A percentile compares a stretch with the other conserved stretches of the same genome.
These are phyloP conservation scores for Acaromyces ingoldii DNA, from an alignment of 1,284 basidiomycete genomes.

Conservation along the genomic window DNA sequence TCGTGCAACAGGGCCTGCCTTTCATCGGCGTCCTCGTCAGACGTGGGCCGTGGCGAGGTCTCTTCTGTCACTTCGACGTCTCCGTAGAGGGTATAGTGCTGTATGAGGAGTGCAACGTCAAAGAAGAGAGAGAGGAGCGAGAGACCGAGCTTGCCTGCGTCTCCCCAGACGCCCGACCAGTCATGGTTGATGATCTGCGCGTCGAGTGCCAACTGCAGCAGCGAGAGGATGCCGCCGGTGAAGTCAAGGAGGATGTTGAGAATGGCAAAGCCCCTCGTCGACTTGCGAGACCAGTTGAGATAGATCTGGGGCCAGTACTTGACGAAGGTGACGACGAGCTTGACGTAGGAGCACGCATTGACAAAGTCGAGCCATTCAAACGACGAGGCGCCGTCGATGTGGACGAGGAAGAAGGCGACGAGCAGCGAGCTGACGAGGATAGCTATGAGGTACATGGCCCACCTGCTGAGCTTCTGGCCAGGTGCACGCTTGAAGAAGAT, in stretches of 20 bases:
- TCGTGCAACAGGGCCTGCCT: no score
- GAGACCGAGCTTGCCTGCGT: conserved; percentile 51
- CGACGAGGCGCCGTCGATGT: background rate
- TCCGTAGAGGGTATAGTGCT: conserved; percentile 52
- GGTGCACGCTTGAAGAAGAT: conserved; percentile 5
- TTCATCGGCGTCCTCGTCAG: no score
- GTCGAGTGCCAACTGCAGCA: conserved; percentile 45
- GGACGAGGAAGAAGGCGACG: conserved; percentile 7
- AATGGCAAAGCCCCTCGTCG: conserved; percentile 52
- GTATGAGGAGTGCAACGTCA: conserved; percentile 50
- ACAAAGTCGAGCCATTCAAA: conserved; percentile 23
- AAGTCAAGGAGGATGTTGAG: conserved; percentile 52
- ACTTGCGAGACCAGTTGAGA: conserved; percentile 49
- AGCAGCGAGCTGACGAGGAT: conserved; percentile 3
- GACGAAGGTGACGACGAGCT: conserved; percentile 50
- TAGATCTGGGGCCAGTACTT: conserved; percentile 49
- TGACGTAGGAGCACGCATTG: conserved; percentile 46
- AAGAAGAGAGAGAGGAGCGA: conserved; percentile 51
- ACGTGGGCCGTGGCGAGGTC: no score
- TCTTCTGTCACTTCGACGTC: conserved; percentile 2
- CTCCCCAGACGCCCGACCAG: conserved; percentile 42
- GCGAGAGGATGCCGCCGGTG: conserved; percentile 47
- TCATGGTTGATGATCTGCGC: conserved; percentile 31
- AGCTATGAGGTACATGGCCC: no score
- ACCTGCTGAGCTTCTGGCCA: conserved; percentile 4